Evolutionary conservation across 2,329 filamentous ascomycete genomes (phyloP), one percentile per base, ranked within the genome.

Genomic region (Xylariaceae sp.): DNA sequence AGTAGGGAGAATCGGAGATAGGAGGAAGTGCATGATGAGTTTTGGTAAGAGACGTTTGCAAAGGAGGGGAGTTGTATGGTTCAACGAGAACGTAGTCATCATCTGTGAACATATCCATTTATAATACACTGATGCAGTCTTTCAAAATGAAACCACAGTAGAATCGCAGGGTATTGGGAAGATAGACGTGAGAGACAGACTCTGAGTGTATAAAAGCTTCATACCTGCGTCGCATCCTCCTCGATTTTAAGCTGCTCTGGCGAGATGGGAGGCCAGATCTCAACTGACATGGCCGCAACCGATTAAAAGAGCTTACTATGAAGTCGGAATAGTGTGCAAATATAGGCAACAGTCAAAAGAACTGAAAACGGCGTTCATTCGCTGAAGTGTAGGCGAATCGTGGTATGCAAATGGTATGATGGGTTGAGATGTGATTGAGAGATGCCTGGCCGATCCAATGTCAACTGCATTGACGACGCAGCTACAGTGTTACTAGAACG

Each of bases 261-360:
- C 56, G 80, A 72, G 58, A 84, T 72, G 66, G 76, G 76, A 71
- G 82, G 82, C 82, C 82, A 85, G 75, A 85, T 79, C 65, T 78
- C 80, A 65, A 85, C 72, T 62, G 82, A 83, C 82, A 85, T 85
- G 64, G 62, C 49, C 42, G 54, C 71, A 66, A 62, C 47, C 45
- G 39, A 44, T 34, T 35, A 56, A 52, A 53, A 15, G 37, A 34
- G 58, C 44, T 51, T 51, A 50, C 50, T 51, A 23, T 45, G 15
- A 35, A 17, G 23, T 42, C 35, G 18, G 52, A 55, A 56, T 57
- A 49, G 17, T 42, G 17, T 49, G 23, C 2, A n/a, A 34, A 51
- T 60, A 57, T 49, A 70, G 68, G 67, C 68, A 70, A 61, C 69
- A 64, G 23, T 30, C 23, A 30, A 30, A 30, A 30, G 23, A 5